Percentiles rank a stretch among this genome's conserved stretches.
phyloP scores from a whole-genome alignment of 805 yeast genomes.

The Ogataea allantospora region DNA sequence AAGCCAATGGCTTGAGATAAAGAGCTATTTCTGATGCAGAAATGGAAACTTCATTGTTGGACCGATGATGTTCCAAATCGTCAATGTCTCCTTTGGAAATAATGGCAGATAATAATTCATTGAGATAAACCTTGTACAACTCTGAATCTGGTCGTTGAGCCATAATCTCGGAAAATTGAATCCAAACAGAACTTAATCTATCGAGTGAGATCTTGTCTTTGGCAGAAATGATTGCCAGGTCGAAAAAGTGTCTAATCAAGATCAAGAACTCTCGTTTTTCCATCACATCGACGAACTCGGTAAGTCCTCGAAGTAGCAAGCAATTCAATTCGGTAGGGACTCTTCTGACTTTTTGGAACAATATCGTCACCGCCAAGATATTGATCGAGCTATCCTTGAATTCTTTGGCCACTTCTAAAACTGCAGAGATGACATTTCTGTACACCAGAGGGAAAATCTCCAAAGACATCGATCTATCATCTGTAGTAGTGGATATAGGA shows the following conservation, averaged over 20 bases:
- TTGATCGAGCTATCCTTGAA: conserved; percentile 73
- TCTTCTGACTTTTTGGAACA: conserved; percentile 67
- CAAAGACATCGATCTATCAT: conserved; percentile 20
- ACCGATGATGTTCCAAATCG: conserved; percentile 69
- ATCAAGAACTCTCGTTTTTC: conserved; percentile 66
- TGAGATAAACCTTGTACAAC: conserved; percentile 55
- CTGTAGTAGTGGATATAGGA: conserved; percentile 15
- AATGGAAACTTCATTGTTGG: conserved; percentile 67
- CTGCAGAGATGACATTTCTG: conserved; percentile 67
- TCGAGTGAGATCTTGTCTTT: conserved; percentile 38
- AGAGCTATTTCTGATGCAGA: conserved; percentile 67
- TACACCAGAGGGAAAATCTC: conserved; percentile 39
- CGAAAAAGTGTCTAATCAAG: conserved; percentile 57
- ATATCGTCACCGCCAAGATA: conserved; percentile 73
- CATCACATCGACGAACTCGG: conserved; percentile 58
- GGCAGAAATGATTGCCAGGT: conserved; percentile 44
- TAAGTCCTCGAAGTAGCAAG: conserved; percentile 58
- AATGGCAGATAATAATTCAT: conserved; percentile 63
- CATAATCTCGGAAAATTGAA: conserved; percentile 38
- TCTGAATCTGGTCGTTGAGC: conserved; percentile 38
- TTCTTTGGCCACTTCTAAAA: conserved; percentile 60
- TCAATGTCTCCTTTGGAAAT: conserved; percentile 79
- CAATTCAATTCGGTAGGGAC: conserved; percentile 52
- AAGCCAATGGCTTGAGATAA: conserved; percentile 72
- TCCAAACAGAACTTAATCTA: conserved; percentile 51